Base-by-base conservation (phyloP, 163 green algal species). In the Dunaliella salina region DNA sequence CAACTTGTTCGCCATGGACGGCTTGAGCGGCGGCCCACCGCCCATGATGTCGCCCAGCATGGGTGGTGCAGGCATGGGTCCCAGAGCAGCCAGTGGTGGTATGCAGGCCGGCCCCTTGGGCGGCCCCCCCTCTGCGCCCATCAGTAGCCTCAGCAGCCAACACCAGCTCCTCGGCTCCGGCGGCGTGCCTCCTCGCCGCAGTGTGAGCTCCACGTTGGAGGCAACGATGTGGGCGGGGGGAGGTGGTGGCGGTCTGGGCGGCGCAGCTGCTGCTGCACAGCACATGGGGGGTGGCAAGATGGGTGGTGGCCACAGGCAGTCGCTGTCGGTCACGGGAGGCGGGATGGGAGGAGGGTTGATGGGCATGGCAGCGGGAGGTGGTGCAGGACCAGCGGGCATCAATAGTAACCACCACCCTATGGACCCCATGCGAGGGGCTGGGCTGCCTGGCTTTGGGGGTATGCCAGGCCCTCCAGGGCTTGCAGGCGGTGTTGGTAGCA, bases 131-230 rank as follows among this genome's bases (percentile, higher is more conserved):
- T 83, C 82, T 33, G 86, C 82, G 1, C 35, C 86, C 29, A 85
- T 88, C 83, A 63, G 82, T 0, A 83, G 84, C 20, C 84, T 85
- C 63, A 88, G 82, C 5, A 88, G 75, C 33, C 86, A 88, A 71
- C 84, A 80, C 78, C 86, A 85, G 57, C 83, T 88, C 29, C 22
- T 26, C 4, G 63, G 63, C 63, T 29, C 22, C 63, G 63, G 63
- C 63, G 86, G 86, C 22, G 86, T 88, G 86, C 86, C 86, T 72
- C 86, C 84, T 12, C 63, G 63, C 11, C 63, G 63, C 63, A 30
- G 22, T 12, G 63, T 29, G 24, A 75, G 63, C 63, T 30, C 63
- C 63, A 30, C 63, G 22, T 12, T 75, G 4, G 63, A 75, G 63
- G 63, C 63, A 5, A 75, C 63, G 63, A 5, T 75, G 63, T 75